Conservation (phyloP, 768 basidiomycete species). For the Boletus subcaerulescens region DNA sequence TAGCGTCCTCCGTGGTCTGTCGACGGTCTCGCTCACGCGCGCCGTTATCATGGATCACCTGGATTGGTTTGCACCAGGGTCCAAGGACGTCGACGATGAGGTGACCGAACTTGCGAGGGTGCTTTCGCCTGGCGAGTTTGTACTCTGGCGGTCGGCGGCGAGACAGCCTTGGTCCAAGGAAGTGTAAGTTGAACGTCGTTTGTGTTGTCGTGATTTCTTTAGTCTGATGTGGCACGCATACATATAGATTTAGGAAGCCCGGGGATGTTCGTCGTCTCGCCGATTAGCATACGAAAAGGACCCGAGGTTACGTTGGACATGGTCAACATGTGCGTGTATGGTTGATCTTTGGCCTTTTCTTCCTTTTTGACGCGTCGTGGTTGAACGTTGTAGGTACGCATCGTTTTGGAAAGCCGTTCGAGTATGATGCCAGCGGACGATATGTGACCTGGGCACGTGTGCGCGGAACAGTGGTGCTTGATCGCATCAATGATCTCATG, state of each 20-base stretch:
- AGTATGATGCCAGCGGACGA: constrained; percentile 2
- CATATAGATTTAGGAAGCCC: constrained; percentile 43
- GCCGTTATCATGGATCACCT: constrained; percentile 72
- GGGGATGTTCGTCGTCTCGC: constrained; percentile 55
- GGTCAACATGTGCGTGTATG: constrained; percentile 60
- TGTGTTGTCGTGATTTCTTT: too few species aligned
- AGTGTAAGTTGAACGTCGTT: constrained; percentile 30
- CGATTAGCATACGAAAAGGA: constrained; percentile 52
- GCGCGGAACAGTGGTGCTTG: too few species aligned
- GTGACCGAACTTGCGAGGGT: constrained; percentile 53
- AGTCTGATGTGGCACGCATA: neutral
- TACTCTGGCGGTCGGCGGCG: constrained; percentile 66
- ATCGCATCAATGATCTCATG: too few species aligned
- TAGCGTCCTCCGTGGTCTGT: constrained; percentile 46
- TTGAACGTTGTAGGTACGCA: constrained; percentile 24
- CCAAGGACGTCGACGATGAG: constrained; percentile 50
- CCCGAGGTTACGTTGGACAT: constrained; percentile 51
- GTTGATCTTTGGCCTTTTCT: neutral
- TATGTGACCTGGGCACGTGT: too few species aligned
- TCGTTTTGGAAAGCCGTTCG: constrained; percentile 33
- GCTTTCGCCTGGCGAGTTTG: constrained; percentile 54
- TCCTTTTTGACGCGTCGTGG: neutral
- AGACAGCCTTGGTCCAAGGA: constrained; percentile 65
- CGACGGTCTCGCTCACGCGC: constrained; percentile 51
- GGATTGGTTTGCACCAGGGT: constrained; percentile 54